phyloP scores from a whole-genome alignment of 257 asterid genomes.

The Lavandula angustifolia region DNA sequence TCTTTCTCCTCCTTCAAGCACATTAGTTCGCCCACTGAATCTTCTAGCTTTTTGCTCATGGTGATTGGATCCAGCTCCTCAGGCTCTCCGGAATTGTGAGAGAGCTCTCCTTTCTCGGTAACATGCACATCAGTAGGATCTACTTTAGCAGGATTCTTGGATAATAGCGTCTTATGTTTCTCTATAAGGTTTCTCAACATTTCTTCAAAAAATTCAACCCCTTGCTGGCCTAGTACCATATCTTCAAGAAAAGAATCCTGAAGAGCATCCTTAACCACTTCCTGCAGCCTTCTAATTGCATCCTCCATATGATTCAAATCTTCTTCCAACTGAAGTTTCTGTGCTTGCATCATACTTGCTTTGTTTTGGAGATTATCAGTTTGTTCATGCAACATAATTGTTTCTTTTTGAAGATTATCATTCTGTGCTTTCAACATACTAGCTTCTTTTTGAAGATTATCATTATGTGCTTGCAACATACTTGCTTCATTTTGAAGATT shows the following conservation, averaged over 20 bases:
- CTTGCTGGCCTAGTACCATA: slow-evolving; percentile 48
- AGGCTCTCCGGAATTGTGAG: slow-evolving; percentile 41
- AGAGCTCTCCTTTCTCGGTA: slow-evolving; percentile 39
- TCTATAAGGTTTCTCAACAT: slow-evolving; percentile 62
- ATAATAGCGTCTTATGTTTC: slow-evolving; percentile 49
- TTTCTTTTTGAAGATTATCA: slow-evolving; percentile 55
- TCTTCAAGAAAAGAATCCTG: slow-evolving; percentile 52
- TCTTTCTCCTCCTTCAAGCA: slow-evolving; percentile 77
- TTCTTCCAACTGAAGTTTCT: slow-evolving; percentile 61
- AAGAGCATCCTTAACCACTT: slow-evolving; percentile 61
- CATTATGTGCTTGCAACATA: slow-evolving; percentile 58
- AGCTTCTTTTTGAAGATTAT: slow-evolving; percentile 56
- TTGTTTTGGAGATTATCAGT: slow-evolving; percentile 57
- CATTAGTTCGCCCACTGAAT: slow-evolving; percentile 44
- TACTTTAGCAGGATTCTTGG: slow-evolving; percentile 38
- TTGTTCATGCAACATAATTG: slow-evolving; percentile 54
- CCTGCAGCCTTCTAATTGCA: slow-evolving; percentile 58
- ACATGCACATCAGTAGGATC: slow-evolving; percentile 47
- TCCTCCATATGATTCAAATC: slow-evolving; percentile 47
- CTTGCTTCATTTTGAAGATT: slow-evolving; percentile 57
- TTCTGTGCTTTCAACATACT: slow-evolving; percentile 57
- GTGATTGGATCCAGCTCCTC: slow-evolving; percentile 44
- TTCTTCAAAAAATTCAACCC: slow-evolving; percentile 55
- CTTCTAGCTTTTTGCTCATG: slow-evolving; percentile 40
- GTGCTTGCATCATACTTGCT: slow-evolving; percentile 51